phyloP scores from a whole-genome alignment of 805 yeast genomes.

The Pichia cabralensis region DNA sequence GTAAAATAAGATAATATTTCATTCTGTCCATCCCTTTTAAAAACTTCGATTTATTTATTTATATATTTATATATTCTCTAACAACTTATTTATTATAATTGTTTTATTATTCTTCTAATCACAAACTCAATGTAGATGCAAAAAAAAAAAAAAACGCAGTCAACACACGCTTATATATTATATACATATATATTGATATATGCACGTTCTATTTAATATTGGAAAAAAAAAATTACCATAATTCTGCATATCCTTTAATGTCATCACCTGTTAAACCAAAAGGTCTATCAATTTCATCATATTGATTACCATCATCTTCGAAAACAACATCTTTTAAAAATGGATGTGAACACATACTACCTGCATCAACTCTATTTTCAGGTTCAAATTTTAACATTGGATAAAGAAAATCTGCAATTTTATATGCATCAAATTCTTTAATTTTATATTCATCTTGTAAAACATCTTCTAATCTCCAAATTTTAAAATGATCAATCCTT shows the following conservation, averaged over 20 bases:
- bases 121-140: too few species aligned
- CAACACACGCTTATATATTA: too few species aligned
- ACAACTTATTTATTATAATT: too few species aligned
- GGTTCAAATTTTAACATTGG: conserved; percentile 43
- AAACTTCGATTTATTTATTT: too few species aligned
- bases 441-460: conserved; percentile 41
- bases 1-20: too few species aligned
- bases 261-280: conserved; percentile 26
- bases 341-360: conserved; percentile 41
- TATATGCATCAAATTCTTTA: conserved; percentile 26
- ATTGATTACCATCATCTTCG: too few species aligned
- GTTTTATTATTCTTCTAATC: too few species aligned
- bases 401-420: conserved; percentile 37
- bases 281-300: conserved; percentile 17
- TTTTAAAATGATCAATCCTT: conserved; percentile 38
- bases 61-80: too few species aligned
- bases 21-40: background rate
- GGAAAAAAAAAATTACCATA: background rate
- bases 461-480: conserved; percentile 42
- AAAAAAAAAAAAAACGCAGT: background rate
- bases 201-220: too few species aligned
- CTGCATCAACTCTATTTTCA: conserved; percentile 42
- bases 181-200: too few species aligned
- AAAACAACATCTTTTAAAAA: conserved; percentile 36
- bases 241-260: conserved; percentile 19